These are phyloP conservation scores for Talaromyces sp. DNA, from an alignment of 2,329 filamentous ascomycete species.

Conservation along the genomic window DNA sequence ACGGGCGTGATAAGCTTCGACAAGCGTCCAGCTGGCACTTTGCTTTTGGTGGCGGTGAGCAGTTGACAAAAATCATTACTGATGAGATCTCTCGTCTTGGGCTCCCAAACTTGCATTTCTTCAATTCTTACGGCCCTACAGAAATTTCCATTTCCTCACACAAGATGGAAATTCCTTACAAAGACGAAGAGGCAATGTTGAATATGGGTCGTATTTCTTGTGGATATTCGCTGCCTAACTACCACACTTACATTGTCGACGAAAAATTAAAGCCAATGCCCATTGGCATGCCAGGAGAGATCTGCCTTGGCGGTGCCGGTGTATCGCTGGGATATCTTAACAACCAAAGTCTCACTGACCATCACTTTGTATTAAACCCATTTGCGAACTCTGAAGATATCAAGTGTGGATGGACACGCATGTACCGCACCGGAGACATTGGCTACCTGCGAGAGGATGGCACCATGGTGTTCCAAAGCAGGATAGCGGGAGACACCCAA, in stretches of 20 bases:
- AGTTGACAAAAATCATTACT: conserved; percentile 4
- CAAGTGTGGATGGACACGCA: background rate
- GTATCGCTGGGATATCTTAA: background rate
- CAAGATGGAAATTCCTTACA: conserved; percentile 11
- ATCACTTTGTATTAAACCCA: conserved; percentile 19
- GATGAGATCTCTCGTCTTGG: conserved; percentile 12
- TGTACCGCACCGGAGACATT: conserved; percentile 28
- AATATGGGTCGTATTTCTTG: background rate
- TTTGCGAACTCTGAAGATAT: conserved; percentile 1
- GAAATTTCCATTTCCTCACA: conserved; percentile 18
- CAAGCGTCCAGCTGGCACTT: conserved; percentile 1
- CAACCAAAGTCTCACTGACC: background rate
- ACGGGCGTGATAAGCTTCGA: conserved; percentile 14
- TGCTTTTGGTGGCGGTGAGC: conserved; percentile 10
- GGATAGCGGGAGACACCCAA: conserved; percentile 28
- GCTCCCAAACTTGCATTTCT: conserved; percentile 12
- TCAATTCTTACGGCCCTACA: conserved; percentile 18
- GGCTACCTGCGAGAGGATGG: conserved; percentile 25
- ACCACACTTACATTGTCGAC: conserved; percentile 39
- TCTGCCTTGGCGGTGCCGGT: conserved; percentile 27
- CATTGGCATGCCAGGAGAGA: conserved; percentile 36
- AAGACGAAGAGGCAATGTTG: background rate
- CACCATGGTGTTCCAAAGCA: conserved; percentile 17
- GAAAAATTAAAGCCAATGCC: conserved; percentile 33
- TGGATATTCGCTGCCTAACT: conserved; percentile 27